Evolutionary conservation across 1,139 yeast genomes (phyloP).

Genomic region (Geotrichum cucujoidarum): DNA sequence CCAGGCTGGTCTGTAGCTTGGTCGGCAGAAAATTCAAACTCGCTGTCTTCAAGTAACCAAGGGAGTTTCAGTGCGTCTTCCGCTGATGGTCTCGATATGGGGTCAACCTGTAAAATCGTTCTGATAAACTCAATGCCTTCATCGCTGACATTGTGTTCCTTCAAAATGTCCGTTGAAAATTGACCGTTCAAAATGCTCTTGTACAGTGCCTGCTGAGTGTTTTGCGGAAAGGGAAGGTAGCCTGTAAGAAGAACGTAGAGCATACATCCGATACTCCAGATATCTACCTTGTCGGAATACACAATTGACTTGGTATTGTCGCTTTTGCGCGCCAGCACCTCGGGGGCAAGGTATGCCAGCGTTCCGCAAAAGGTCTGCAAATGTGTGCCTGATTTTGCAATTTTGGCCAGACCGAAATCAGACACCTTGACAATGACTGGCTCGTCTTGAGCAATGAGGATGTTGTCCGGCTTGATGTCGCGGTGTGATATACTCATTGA

Average conservation of each 20-base stretch:
- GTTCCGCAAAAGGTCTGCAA: slow-evolving; percentile 92
- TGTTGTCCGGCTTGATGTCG: slow-evolving; percentile 84
- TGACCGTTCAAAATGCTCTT: slow-evolving; percentile 70
- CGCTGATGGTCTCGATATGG: slow-evolving; percentile 65
- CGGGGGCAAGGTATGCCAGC: slow-evolving; percentile 89
- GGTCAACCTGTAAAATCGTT: slow-evolving; percentile 68
- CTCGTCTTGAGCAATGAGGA: slow-evolving; percentile 81
- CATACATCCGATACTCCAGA: slow-evolving; percentile 94
- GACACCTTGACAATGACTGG: slow-evolving; percentile 87
- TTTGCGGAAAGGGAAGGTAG: slow-evolving; percentile 89
- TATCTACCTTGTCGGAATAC: slow-evolving; percentile 84
- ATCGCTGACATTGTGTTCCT: slow-evolving; percentile 58
- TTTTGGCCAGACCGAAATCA: slow-evolving; percentile 87
- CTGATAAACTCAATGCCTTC: slow-evolving; percentile 65
- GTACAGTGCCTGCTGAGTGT: slow-evolving; percentile 81
- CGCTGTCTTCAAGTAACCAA: slow-evolving; percentile 46
- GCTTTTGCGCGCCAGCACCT: slow-evolving; percentile 53
- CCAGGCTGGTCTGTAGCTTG: background rate
- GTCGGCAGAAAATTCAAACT: slow-evolving; percentile 5
- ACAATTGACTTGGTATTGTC: slow-evolving; percentile 18
- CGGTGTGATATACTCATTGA: slow-evolving; percentile 85
- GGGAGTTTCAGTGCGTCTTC: slow-evolving; percentile 65
- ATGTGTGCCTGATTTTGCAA: slow-evolving; percentile 67
- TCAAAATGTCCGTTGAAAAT: slow-evolving; percentile 73
- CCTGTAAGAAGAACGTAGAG: slow-evolving; percentile 87